These are phyloP conservation scores for Mortierella antarctica DNA, from an alignment of 192 early-diverging fungal species.

Conservation along the genomic window DNA sequence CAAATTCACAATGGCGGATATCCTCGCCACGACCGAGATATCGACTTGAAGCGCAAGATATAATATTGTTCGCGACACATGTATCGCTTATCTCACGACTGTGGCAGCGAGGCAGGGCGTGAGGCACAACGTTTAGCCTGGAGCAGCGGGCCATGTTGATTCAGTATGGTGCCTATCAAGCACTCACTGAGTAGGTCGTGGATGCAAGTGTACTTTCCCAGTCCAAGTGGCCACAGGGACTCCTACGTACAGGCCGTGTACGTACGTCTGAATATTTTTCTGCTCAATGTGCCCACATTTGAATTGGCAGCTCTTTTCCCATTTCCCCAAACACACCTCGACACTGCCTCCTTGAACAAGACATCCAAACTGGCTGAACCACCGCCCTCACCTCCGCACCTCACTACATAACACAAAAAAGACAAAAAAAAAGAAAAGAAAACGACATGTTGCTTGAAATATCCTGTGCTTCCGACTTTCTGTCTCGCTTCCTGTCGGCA, in stretches of 20 bases:
- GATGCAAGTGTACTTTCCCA: too few species aligned
- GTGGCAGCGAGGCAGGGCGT: too few species aligned
- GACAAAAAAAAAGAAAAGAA: slow-evolving; percentile 15
- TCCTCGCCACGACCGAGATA: not conserved
- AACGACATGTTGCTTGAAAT: slow-evolving; percentile 38
- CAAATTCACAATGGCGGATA: slow-evolving; percentile 29
- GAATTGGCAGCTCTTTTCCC: not conserved
- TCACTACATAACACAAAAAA: not conserved
- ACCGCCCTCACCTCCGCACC: not conserved
- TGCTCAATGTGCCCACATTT: not conserved
- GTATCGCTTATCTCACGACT: too few species aligned
- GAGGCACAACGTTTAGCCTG: too few species aligned
- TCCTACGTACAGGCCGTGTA: too few species aligned
- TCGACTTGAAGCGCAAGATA: not conserved
- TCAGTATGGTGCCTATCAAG: too few species aligned
- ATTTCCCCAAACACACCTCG: not conserved
- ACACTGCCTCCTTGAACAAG: not conserved
- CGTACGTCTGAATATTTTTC: too few species aligned
- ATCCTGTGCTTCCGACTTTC: slow-evolving; percentile 44
- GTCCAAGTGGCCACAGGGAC: too few species aligned
- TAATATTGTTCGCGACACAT: not conserved
- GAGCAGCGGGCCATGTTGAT: too few species aligned
- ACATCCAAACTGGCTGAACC: slow-evolving; percentile 4
- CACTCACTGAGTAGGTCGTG: too few species aligned
- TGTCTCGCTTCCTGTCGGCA: slow-evolving; percentile 27